phyloP scores from a whole-genome alignment of 2,329 filamentous ascomycete species.

The Coniella vitis region DNA sequence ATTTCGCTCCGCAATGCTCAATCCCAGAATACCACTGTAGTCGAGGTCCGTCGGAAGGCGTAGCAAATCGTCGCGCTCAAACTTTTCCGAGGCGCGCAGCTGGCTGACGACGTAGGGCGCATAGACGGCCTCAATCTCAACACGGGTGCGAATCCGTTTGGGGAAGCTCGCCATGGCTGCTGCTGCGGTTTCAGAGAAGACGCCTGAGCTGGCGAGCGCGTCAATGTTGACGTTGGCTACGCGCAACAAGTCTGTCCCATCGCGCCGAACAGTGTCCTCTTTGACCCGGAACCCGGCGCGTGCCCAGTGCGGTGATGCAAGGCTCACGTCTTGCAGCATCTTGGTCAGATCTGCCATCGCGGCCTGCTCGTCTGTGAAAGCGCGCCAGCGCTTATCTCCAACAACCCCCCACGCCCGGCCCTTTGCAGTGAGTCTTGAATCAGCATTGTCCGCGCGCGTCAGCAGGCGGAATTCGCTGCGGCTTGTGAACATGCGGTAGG shows the following conservation, averaged over 20 bases:
- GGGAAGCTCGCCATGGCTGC: slow-evolving; percentile 36
- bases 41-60: slow-evolving; percentile 67
- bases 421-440: slow-evolving; percentile 73
- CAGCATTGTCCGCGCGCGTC: slow-evolving; percentile 88
- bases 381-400: slow-evolving; percentile 67
- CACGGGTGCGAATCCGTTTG: slow-evolving; percentile 55
- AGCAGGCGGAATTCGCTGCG: slow-evolving; percentile 94
- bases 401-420: slow-evolving; percentile 74
- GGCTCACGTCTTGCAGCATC: slow-evolving; percentile 50
- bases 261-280: slow-evolving; percentile 58
- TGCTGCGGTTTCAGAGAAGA: slow-evolving; percentile 47
- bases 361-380: slow-evolving; percentile 56
- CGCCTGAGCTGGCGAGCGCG: slow-evolving; percentile 38
- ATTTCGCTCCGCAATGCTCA: slow-evolving; percentile 73
- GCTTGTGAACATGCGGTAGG: slow-evolving; percentile 97
- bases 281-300: slow-evolving; percentile 62
- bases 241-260: slow-evolving; percentile 73
- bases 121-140: slow-evolving; percentile 78
- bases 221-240: slow-evolving; percentile 53
- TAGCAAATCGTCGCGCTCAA: slow-evolving; percentile 71
- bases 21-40: slow-evolving; percentile 64
- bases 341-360: slow-evolving; percentile 62
- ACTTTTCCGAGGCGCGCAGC: slow-evolving; percentile 54
- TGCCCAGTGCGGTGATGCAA: slow-evolving; percentile 61
- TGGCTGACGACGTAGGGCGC: slow-evolving; percentile 80